These are phyloP conservation scores for Sparassis latifolia DNA, from an alignment of 1,284 basidiomycete genomes.

Conservation along the genomic window DNA sequence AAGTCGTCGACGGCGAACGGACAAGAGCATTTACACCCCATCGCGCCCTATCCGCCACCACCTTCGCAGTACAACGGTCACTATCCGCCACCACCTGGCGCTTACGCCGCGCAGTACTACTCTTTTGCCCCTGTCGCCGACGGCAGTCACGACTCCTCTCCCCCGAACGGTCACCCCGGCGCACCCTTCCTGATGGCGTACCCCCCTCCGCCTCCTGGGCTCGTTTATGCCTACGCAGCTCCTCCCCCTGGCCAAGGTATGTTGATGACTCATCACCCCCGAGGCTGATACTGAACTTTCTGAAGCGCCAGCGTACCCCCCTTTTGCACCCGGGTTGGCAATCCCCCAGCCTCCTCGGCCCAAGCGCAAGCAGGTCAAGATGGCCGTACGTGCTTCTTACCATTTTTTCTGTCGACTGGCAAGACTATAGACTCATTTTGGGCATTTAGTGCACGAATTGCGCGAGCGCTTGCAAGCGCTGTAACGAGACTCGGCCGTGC, in stretches of 20 bases:
- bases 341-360: constrained; percentile 30
- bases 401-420: constrained; percentile 1
- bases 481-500: constrained; percentile 75
- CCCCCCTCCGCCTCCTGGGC: constrained; percentile 45
- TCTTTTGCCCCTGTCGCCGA: constrained; percentile 36
- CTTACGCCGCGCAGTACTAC: constrained; percentile 40
- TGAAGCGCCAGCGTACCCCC: constrained; percentile 25
- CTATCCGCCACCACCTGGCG: constrained; percentile 38
- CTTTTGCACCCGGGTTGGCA: constrained; percentile 22
- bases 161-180: constrained; percentile 32
- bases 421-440: not conserved
- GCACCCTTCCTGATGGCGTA: constrained; percentile 45
- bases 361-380: constrained; percentile 85
- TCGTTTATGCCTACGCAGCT: constrained; percentile 56
- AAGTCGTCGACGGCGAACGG: constrained; percentile 21
- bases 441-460: constrained; percentile 70
- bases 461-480: constrained; percentile 81
- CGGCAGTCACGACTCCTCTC: constrained; percentile 39
- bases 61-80: constrained; percentile 36
- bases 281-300: not conserved
- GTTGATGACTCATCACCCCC: constrained; percentile 11
- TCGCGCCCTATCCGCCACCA: constrained; percentile 29
- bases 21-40: constrained; percentile 22
- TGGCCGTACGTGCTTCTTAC: constrained; percentile 53
- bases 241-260: constrained; percentile 41